Conservation (phyloP, 2,329 filamentous ascomycete species). For the Talaromyces albobiverticillius region DNA sequence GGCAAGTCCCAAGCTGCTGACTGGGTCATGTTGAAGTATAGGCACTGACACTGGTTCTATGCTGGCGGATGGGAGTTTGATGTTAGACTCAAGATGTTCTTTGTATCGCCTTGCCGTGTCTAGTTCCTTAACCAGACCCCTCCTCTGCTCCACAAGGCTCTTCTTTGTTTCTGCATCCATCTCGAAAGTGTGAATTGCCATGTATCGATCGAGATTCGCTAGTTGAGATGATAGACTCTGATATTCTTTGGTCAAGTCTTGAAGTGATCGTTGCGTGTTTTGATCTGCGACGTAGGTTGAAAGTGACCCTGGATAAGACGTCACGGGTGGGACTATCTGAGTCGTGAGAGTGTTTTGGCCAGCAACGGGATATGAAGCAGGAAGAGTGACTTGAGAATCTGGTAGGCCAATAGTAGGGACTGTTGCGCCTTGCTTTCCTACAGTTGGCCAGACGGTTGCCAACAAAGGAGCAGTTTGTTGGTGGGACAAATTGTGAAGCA, state of each 20-base stretch:
- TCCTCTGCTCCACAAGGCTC: conserved; percentile 34
- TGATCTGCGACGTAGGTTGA: conserved; percentile 15
- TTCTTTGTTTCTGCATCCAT: conserved; percentile 33
- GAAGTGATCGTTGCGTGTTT: conserved; percentile 23
- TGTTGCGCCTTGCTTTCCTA: conserved; percentile 1
- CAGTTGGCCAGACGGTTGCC: conserved; percentile 5
- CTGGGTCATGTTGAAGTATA: background rate
- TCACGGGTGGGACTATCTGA: background rate
- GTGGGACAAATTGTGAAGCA: conserved; percentile 15
- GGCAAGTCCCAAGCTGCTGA: background rate
- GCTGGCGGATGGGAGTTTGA: conserved; percentile 11
- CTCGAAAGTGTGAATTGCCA: conserved; percentile 38
- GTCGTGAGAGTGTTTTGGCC: background rate
- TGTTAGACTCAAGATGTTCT: conserved; percentile 31
- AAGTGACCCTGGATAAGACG: conserved; percentile 15
- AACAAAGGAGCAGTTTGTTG: conserved; percentile 14
- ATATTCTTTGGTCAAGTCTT: conserved; percentile 28
- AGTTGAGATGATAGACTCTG: conserved; percentile 32
- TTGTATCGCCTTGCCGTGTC: conserved; percentile 35
- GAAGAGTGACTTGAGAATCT: background rate
- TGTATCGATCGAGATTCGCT: conserved; percentile 35
- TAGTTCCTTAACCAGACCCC: conserved; percentile 34
- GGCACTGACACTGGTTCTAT: background rate
- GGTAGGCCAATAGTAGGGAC: background rate
- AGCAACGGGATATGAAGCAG: conserved; percentile 14